Conservation (phyloP, 176 grass and related monocot species). For the Ensete ventricosum region DNA sequence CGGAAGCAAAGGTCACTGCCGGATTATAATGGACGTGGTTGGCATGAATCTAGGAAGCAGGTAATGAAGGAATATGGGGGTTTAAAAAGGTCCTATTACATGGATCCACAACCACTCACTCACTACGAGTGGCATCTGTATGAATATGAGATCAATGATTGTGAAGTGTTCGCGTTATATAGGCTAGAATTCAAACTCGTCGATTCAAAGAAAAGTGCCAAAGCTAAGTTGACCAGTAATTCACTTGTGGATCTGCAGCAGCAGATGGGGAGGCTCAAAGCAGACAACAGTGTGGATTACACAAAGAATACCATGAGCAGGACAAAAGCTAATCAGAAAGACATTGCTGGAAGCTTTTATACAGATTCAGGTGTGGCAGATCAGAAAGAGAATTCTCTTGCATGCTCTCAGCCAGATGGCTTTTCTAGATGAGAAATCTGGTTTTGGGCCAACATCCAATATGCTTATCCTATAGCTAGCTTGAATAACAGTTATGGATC, state of each 20-base stretch:
- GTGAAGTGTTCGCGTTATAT: constrained; percentile 16
- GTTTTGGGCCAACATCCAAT: constrained; percentile 11
- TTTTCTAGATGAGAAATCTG: neutral
- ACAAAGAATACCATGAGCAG: constrained; percentile 12
- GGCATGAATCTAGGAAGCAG: constrained; percentile 32
- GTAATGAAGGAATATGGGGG: constrained; percentile 26
- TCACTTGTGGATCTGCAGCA: constrained; percentile 25
- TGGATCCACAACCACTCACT: constrained; percentile 24
- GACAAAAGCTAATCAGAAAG: constrained; percentile 11
- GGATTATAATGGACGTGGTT: constrained; percentile 26
- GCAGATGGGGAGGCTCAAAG: constrained; percentile 24
- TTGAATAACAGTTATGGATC: constrained; percentile 9
- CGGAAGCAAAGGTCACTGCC: constrained; percentile 25
- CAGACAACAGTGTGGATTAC: constrained; percentile 9
- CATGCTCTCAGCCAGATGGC: neutral
- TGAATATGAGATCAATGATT: constrained; percentile 28
- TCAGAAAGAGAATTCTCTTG: constrained; percentile 10
- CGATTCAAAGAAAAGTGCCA: constrained; percentile 20
- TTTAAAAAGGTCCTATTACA: constrained; percentile 27
- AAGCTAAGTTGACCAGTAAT: constrained; percentile 13
- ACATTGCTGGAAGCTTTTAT: constrained; percentile 2
- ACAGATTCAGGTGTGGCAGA: neutral
- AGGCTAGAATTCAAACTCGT: constrained; percentile 24
- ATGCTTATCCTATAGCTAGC: constrained; percentile 8
- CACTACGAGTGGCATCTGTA: constrained; percentile 26